phyloP scores from a whole-genome alignment of 257 asterid genomes.

The Solanum megistacrolobum region DNA sequence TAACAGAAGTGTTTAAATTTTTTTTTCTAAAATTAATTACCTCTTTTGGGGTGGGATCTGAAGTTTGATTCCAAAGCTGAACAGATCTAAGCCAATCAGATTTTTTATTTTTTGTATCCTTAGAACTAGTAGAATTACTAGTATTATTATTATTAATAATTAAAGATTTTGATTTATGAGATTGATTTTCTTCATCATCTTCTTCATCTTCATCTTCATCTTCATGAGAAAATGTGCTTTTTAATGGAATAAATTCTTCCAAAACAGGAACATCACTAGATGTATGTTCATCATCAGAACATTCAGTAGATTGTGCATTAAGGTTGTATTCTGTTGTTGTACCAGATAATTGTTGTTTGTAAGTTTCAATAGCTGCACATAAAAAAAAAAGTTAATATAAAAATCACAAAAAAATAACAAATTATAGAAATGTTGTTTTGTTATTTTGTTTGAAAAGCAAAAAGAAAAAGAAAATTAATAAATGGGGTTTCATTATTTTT shows the following conservation, averaged over 20 bases:
- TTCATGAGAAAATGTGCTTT: conserved; percentile 20
- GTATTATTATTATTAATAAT: not conserved
- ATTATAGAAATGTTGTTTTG: not conserved
- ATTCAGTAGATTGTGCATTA: not conserved
- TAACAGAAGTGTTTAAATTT: not conserved
- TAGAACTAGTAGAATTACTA: not conserved
- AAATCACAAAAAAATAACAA: too few species aligned
- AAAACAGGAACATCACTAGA: conserved; percentile 26
- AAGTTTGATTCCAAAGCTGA: conserved; percentile 67
- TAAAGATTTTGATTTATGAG: not conserved
- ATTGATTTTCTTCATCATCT: not conserved
- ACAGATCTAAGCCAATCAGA: conserved; percentile 80
- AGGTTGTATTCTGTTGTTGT: conserved; percentile 30
- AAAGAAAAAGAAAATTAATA: not conserved
- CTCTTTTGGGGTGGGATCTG: conserved; percentile 54
- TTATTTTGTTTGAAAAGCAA: not conserved
- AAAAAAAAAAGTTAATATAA: not conserved
- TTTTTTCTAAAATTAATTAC: conserved; percentile 7
- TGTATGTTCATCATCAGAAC: conserved; percentile 67
- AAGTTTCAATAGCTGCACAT: conserved; percentile 68
- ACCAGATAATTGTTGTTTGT: conserved; percentile 57
- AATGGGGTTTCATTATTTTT: not conserved
- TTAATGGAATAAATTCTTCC: conserved; percentile 40
- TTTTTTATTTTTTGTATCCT: conserved; percentile 22
- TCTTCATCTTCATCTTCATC: not conserved